Conservation (phyloP, 176 grass and related monocot genomes). For the Phoenix roebelenii region DNA sequence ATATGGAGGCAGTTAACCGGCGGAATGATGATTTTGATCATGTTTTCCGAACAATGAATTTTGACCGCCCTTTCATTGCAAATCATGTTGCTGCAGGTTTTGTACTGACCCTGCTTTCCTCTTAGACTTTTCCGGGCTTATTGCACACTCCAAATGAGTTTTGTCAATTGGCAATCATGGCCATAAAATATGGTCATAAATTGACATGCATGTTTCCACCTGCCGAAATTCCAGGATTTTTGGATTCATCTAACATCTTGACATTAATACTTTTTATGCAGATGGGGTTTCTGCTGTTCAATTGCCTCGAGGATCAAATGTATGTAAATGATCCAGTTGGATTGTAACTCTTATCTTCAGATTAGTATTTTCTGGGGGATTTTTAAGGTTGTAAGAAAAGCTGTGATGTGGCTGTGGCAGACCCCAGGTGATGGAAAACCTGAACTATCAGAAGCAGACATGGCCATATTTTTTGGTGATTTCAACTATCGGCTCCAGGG, state of each 20-base stretch:
- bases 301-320: conserved; percentile 54
- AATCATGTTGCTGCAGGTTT: conserved; percentile 47
- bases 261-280: conserved; percentile 10
- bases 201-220: too few species aligned
- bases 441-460: conserved; percentile 63
- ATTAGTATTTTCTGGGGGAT: not conserved
- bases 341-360: conserved; percentile 17
- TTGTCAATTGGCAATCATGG: too few species aligned
- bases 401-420: conserved; percentile 31
- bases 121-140: not conserved
- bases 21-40: conserved; percentile 90
- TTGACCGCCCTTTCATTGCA: conserved; percentile 30
- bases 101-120: not conserved
- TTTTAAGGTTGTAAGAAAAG: conserved; percentile 14
- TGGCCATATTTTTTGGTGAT: conserved; percentile 94
- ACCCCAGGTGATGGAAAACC: conserved; percentile 35
- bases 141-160: not conserved
- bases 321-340: conserved; percentile 37
- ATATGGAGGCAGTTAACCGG: conserved; percentile 79
- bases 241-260: too few species aligned
- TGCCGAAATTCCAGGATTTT: too few species aligned
- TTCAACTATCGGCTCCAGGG: conserved; percentile 78
- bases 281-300: conserved; percentile 48
- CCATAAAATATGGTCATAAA: too few species aligned
- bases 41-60: conserved; percentile 77